A percentile compares a stretch with the other conserved stretches of the same genome.
Evolutionary conservation across 2,329 filamentous ascomycete species (phyloP).

Genomic region (Juglanconis sp.): DNA sequence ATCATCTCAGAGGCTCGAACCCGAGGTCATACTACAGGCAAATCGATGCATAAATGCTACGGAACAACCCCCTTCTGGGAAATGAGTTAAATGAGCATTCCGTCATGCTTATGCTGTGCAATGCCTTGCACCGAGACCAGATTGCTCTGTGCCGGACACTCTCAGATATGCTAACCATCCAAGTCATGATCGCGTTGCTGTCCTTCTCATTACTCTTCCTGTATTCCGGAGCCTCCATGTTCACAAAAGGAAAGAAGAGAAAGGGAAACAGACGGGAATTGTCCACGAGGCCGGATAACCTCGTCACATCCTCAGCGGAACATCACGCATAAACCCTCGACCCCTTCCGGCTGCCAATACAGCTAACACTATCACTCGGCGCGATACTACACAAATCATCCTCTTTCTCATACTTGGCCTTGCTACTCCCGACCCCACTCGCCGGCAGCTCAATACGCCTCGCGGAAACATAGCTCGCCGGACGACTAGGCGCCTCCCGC

Average conservation of each 20-base stretch:
- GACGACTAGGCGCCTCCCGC: constrained; percentile 6
- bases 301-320: neutral
- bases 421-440: constrained; percentile 39
- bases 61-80: neutral
- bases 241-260: neutral
- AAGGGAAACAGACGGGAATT: neutral
- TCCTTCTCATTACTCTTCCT: constrained; percentile 1
- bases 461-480: constrained; percentile 26
- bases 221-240: constrained; percentile 5
- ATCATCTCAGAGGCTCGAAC: too few relatives aligned
- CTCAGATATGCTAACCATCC: neutral
- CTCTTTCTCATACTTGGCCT: constrained; percentile 35
- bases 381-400: constrained; percentile 53
- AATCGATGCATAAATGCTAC: too few relatives aligned
- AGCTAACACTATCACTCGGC: constrained; percentile 61
- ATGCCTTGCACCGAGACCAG: neutral
- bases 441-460: constrained; percentile 37
- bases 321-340: constrained; percentile 25
- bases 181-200: neutral
- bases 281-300: too few relatives aligned
- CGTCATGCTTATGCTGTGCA: neutral
- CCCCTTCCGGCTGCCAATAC: constrained; percentile 45
- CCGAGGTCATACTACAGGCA: too few relatives aligned
- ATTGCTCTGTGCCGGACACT: constrained; percentile 6
- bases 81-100: neutral